Conservation (phyloP, 306 rosid genomes). For the Leucaena leucocephala region DNA sequence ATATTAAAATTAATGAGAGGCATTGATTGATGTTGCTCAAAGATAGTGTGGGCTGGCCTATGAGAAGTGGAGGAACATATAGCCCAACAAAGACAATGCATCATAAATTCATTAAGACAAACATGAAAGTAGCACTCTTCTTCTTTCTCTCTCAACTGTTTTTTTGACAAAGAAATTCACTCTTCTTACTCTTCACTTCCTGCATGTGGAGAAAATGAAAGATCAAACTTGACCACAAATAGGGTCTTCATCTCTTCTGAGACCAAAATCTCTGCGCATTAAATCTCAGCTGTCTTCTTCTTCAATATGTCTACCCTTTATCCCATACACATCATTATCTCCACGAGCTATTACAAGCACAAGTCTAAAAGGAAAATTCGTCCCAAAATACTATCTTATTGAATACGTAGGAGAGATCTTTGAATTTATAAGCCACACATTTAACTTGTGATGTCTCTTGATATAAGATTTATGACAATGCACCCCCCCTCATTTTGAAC, state of each 20-base stretch:
- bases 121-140: conserved; percentile 15
- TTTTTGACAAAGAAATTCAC: not conserved
- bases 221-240: conserved; percentile 10
- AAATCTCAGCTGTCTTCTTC: conserved; percentile 8
- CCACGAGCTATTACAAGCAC: not conserved
- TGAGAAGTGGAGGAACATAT: not conserved
- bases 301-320: not conserved
- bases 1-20: not conserved
- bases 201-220: not conserved
- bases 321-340: not conserved
- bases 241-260: conserved; percentile 28
- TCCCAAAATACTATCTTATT: no score
- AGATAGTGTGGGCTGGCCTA: conserved; percentile 15
- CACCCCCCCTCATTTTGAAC: no score
- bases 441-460: no score
- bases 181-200: not conserved
- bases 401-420: no score
- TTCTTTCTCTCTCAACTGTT: not conserved
- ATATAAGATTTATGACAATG: no score
- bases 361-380: no score
- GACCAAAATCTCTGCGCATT: conserved; percentile 10
- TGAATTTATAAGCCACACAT: no score
- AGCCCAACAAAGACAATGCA: conserved; percentile 23
- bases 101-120: conserved; percentile 24
- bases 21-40: conserved; percentile 1